Conservation (phyloP, 306 rosid genomes). For the Citrullus amarus region DNA sequence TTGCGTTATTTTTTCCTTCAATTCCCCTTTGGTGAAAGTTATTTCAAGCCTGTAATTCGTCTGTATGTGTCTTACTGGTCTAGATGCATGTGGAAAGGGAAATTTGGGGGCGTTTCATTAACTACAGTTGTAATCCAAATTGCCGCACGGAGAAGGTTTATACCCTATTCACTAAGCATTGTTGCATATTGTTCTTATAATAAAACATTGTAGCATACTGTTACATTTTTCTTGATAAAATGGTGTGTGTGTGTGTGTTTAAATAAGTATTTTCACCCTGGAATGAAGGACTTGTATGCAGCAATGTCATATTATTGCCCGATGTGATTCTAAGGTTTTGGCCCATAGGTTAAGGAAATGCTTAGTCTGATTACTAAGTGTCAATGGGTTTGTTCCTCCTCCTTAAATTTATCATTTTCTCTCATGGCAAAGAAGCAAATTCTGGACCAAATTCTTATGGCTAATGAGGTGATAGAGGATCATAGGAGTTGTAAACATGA, state of each 20-base stretch:
- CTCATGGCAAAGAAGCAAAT: neutral
- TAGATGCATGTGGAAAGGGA: slow-evolving; percentile 98
- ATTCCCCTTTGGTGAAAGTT: neutral
- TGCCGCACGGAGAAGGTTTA: slow-evolving; percentile 95
- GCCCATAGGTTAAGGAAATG: neutral
- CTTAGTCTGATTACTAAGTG: neutral
- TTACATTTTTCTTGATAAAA: neutral
- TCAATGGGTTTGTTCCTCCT: neutral
- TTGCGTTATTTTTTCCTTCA: neutral
- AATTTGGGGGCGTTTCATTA: slow-evolving; percentile 98
- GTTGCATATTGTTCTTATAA: neutral
- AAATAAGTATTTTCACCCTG: neutral
- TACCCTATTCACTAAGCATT: neutral
- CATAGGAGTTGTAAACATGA: neutral
- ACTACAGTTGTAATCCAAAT: slow-evolving; percentile 96
- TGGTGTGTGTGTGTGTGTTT: neutral
- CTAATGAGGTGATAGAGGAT: neutral
- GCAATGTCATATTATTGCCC: neutral
- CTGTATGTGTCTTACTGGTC: slow-evolving; percentile 37
- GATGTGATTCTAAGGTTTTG: neutral
- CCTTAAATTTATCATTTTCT: no score
- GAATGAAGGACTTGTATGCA: neutral
- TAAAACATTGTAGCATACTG: neutral
- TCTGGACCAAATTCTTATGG: neutral
- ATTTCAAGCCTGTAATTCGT: neutral